Evolutionary conservation across 129 eudicot species (phyloP).

Genomic region (sunflower (Helianthus annuus)): DNA sequence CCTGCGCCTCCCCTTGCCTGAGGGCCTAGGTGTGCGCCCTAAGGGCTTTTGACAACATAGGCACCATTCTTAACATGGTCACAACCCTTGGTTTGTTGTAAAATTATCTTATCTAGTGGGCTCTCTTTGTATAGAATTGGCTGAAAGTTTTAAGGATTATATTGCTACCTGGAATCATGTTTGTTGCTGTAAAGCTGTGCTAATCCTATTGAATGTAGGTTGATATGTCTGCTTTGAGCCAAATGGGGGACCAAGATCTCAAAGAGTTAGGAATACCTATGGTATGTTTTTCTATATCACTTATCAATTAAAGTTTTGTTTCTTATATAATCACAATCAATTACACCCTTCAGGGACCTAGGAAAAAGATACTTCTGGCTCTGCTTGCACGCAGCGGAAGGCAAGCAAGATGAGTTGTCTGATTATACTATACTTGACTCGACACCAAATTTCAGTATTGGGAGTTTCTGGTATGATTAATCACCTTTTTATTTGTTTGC

Average conservation of each 20-base stretch:
- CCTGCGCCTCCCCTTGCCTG: no score
- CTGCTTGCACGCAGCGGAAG: slow-evolving; percentile 62
- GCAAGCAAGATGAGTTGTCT: slow-evolving; percentile 40
- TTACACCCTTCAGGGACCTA: slow-evolving; percentile 67
- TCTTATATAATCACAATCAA: background rate
- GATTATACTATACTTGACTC: background rate
- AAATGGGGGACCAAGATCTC: slow-evolving; percentile 84
- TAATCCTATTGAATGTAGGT: slow-evolving; percentile 42
- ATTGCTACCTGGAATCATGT: background rate
- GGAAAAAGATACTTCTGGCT: slow-evolving; percentile 82
- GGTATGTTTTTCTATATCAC: slow-evolving; percentile 48
- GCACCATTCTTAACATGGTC: background rate
- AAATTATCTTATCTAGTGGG: background rate
- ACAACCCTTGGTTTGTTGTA: background rate
- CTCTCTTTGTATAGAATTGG: background rate
- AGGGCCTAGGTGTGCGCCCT: no score
- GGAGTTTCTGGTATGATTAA: slow-evolving; percentile 1
- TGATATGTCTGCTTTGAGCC: slow-evolving; percentile 87
- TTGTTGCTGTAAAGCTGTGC: background rate
- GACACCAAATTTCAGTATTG: background rate
- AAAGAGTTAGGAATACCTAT: slow-evolving; percentile 94
- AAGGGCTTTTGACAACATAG: no score
- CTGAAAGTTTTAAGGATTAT: slow-evolving; percentile 1
- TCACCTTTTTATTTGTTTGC: slow-evolving; percentile 11
- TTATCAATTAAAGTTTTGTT: background rate